Percentiles rank a stretch among this genome's conserved stretches.
phyloP scores from a whole-genome alignment of 2,329 filamentous ascomycete species.

The Cercospora sp. region DNA sequence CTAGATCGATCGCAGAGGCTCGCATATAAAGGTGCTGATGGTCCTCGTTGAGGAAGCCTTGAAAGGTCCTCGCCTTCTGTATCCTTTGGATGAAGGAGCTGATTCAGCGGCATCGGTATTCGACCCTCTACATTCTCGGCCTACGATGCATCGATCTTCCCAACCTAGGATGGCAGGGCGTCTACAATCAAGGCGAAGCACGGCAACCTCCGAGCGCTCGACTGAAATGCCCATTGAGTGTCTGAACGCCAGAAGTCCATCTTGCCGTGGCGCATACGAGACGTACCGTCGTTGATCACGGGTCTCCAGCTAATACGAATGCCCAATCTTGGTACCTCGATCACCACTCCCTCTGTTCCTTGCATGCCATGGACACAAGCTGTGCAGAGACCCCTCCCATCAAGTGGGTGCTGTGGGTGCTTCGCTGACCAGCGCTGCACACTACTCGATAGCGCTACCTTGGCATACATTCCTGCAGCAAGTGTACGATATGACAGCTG shows the following conservation, averaged over 20 bases:
- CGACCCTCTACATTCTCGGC: background rate
- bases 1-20: background rate
- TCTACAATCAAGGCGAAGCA: background rate
- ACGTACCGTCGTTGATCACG: background rate
- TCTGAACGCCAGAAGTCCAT: background rate
- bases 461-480: background rate
- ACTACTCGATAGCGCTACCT: constrained; percentile 7
- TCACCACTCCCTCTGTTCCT: background rate
- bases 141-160: background rate
- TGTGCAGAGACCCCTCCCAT: background rate
- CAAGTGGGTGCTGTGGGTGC: background rate
- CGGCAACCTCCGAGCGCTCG: background rate
- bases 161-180: background rate
- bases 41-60: background rate
- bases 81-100: background rate
- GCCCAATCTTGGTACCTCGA: background rate
- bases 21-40: background rate
- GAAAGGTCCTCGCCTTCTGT: background rate
- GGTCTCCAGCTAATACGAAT: background rate
- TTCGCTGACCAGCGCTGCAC: constrained; percentile 4
- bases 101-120: background rate
- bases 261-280: background rate
- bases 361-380: background rate
- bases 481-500: constrained; percentile 7
- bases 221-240: background rate